Evolutionary conservation across 495 filamentous ascomycete genomes (phyloP), one percentile per base, ranked within the genome.

Genomic region (Staphylotrichum tortipilum): DNA sequence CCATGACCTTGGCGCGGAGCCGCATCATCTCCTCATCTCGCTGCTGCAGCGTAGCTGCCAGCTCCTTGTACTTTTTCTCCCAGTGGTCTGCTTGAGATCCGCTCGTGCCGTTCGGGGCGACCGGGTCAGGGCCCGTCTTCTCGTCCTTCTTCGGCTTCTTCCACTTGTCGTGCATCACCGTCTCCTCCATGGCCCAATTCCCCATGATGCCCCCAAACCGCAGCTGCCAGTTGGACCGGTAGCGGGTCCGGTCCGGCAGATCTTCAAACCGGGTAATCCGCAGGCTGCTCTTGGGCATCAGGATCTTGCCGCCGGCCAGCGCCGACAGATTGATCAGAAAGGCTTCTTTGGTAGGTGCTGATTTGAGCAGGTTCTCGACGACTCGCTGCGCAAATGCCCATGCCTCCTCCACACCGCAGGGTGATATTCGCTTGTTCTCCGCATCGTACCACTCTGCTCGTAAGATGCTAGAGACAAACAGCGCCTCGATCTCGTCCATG

Each of bases 291-390:
- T 57, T 54, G 4, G 56, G 59, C 62, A 75, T 70, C 38, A 79
- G 49, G 7, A 68, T 52, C 29, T 62, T 66, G 5, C 71, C 72
- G 4, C 77, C 76, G 8, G 65, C 70, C 33, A 80, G 61, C 11
- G 73, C 74, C 2, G 71, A 62, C 0, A 78, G 56, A 49, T 78
- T 78, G 28, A 78, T 78, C 7, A 80, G 56, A 47, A 78, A 80
- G 0, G 68, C 66, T 56, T 77, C 67, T 7, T 69, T 69, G 12
- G 61, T 71, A 0, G 60, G 57, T 0, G 72, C 69, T 19, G 70
- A 59, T 3, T 57, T 59, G 14, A 67, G 57, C 19, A 80, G 57
- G 46, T 68, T 72, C 22, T 70, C 65, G 12, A 78, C 57, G 2
- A 77, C 68, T 17, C 68, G 60, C 15, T 68, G 64, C 28, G 66